A percentile compares a stretch with the other conserved stretches of the same genome.
Conservation (phyloP, 2,329 filamentous ascomycete species). For the Fonsecaea pedrosoi region DNA sequence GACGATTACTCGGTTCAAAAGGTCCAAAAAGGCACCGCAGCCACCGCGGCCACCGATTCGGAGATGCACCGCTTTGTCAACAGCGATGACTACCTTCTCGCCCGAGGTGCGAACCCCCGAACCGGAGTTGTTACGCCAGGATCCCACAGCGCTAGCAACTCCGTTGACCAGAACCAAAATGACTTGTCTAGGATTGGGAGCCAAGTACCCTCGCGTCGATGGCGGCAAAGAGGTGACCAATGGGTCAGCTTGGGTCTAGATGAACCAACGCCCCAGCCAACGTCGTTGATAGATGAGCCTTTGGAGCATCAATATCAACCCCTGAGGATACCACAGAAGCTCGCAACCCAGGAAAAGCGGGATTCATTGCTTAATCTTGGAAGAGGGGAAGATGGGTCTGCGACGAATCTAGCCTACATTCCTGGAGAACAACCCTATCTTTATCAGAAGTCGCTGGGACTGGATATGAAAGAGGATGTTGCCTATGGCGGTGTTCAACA, state of each 20-base stretch:
- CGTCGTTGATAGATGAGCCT: conserved; percentile 15
- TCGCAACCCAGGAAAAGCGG: not conserved
- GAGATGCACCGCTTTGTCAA: conserved; percentile 37
- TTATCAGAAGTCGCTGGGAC: conserved; percentile 1
- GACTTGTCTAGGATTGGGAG: not conserved
- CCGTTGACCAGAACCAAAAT: conserved; percentile 31
- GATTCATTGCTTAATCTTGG: not conserved
- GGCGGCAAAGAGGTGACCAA: conserved; percentile 47
- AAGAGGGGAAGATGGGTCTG: not conserved
- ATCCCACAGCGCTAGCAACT: conserved; percentile 39
- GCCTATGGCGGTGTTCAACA: not conserved
- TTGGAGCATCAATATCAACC: conserved; percentile 16
- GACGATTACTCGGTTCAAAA: conserved; percentile 2
- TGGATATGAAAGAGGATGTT: conserved; percentile 1
- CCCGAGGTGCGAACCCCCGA: conserved; percentile 45
- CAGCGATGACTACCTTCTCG: conserved; percentile 46
- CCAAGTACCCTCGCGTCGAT: conserved; percentile 39
- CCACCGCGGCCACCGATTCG: not conserved
- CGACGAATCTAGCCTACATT: not conserved
- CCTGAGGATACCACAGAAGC: conserved; percentile 28
- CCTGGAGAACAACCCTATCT: conserved; percentile 1
- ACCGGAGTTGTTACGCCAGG: conserved; percentile 49
- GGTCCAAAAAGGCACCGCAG: not conserved
- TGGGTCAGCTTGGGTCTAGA: conserved; percentile 45
- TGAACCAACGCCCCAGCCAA: conserved; percentile 39